These are phyloP conservation scores for Fusarium sp. DNA, from an alignment of 2,329 filamentous ascomycete species.

Conservation along the genomic window DNA sequence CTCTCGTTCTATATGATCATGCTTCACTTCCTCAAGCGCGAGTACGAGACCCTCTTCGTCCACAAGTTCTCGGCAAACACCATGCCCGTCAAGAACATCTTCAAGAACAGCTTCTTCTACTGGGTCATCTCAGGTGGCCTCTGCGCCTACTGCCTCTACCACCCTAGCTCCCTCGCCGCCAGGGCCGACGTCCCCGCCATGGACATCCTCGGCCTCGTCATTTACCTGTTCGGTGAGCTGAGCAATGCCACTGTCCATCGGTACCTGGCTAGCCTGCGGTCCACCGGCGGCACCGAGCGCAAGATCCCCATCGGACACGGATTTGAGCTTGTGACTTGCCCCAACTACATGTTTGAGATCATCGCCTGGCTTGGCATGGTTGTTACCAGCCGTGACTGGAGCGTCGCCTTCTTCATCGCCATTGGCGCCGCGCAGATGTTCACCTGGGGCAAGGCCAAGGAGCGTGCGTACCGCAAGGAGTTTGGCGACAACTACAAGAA, in stretches of 20 bases:
- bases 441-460: constrained; percentile 89
- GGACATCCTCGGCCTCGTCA: constrained; percentile 70
- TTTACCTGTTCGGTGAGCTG: constrained; percentile 80
- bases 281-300: constrained; percentile 80
- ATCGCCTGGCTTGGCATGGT: constrained; percentile 86
- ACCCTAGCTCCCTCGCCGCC: constrained; percentile 73
- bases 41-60: constrained; percentile 91
- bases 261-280: constrained; percentile 78
- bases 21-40: constrained; percentile 91
- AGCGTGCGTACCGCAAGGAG: constrained; percentile 85
- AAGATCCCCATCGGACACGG: constrained; percentile 88
- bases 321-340: constrained; percentile 88
- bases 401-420: constrained; percentile 76
- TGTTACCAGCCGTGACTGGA: constrained; percentile 79
- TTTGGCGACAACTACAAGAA: constrained; percentile 95
- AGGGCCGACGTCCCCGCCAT: constrained; percentile 57
- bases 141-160: constrained; percentile 85
- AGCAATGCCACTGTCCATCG: constrained; percentile 82
- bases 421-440: constrained; percentile 82
- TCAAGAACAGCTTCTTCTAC: constrained; percentile 96
- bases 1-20: constrained; percentile 77
- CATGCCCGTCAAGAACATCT: constrained; percentile 89
- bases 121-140: constrained; percentile 84
- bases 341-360: constrained; percentile 96
- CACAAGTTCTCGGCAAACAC: constrained; percentile 95